phyloP scores from a whole-genome alignment of 495 filamentous ascomycete genomes.

The Astrocystis sublimbata region DNA sequence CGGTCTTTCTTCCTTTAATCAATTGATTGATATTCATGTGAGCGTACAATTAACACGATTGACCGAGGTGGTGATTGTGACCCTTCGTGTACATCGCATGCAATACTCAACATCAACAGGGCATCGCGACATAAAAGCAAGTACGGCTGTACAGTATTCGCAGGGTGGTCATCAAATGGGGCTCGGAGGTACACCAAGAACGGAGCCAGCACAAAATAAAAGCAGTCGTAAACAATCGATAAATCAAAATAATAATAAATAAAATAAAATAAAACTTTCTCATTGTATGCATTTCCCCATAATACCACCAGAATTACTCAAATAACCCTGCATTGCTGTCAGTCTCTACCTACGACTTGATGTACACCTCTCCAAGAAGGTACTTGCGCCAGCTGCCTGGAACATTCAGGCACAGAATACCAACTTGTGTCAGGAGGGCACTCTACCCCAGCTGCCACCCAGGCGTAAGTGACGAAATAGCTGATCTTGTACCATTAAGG shows the following conservation, averaged over 20 bases:
- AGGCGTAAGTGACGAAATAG: slow-evolving; percentile 5
- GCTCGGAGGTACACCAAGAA: slow-evolving; percentile 4
- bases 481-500: slow-evolving; percentile 1
- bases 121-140: slow-evolving; percentile 3
- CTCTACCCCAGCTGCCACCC: slow-evolving; percentile 3
- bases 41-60: background rate
- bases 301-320: background rate
- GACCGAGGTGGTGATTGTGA: background rate
- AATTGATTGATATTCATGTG: slow-evolving; percentile 4
- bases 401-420: slow-evolving; percentile 15
- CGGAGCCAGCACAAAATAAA: background rate
- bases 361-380: background rate
- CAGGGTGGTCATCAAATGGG: slow-evolving; percentile 11
- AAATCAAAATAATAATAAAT: background rate
- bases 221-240: too few species aligned
- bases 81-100: background rate
- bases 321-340: background rate
- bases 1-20: background rate
- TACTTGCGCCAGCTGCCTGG: slow-evolving; percentile 18
- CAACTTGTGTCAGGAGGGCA: slow-evolving; percentile 17
- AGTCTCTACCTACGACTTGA: slow-evolving; percentile 9
- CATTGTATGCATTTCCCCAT: background rate
- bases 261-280: background rate
- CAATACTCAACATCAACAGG: background rate
- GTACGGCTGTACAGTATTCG: background rate